A percentile compares a stretch with the other conserved stretches of the same genome.
Evolutionary conservation across 768 basidiomycete genomes (phyloP).

Genomic region (Pleurotus sapidus): DNA sequence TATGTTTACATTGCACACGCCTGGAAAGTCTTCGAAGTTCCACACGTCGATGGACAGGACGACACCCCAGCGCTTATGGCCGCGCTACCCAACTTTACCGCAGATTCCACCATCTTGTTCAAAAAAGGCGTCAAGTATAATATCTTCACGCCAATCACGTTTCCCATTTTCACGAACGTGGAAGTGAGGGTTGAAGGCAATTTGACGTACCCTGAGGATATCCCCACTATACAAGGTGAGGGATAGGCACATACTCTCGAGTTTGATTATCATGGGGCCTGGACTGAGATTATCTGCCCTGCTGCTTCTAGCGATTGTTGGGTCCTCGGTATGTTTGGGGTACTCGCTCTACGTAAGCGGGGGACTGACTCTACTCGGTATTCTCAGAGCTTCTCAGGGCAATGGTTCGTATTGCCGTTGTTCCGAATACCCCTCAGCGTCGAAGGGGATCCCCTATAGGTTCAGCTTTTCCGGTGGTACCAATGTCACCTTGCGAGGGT

Average conservation of each 20-base stretch:
- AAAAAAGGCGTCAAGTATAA: slow-evolving; percentile 56
- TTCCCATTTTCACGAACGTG: slow-evolving; percentile 52
- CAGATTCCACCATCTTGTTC: slow-evolving; percentile 54
- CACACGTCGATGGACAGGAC: slow-evolving; percentile 44
- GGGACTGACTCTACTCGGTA: neutral
- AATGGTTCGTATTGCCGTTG: slow-evolving; percentile 30
- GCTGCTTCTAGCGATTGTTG: slow-evolving; percentile 38
- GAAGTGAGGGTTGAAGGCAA: slow-evolving; percentile 58
- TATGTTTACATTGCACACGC: slow-evolving; percentile 23
- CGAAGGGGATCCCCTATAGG: slow-evolving; percentile 28
- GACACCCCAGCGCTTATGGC: slow-evolving; percentile 48
- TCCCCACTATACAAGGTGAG: slow-evolving; percentile 48
- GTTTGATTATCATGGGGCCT: neutral
- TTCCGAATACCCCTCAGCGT: neutral
- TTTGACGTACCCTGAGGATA: slow-evolving; percentile 50
- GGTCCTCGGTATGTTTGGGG: slow-evolving; percentile 34
- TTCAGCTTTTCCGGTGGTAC: slow-evolving; percentile 51
- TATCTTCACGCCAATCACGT: slow-evolving; percentile 56
- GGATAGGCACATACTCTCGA: too few relatives aligned
- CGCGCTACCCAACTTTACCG: slow-evolving; percentile 36
- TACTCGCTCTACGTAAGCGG: too few relatives aligned
- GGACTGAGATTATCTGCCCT: neutral
- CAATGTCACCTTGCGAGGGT: slow-evolving; percentile 58
- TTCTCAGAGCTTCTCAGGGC: slow-evolving; percentile 38
- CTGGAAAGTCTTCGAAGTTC: slow-evolving; percentile 51